Evolutionary conservation across 148 eudicot species (phyloP).

Genomic region (Diospyros lotus): DNA sequence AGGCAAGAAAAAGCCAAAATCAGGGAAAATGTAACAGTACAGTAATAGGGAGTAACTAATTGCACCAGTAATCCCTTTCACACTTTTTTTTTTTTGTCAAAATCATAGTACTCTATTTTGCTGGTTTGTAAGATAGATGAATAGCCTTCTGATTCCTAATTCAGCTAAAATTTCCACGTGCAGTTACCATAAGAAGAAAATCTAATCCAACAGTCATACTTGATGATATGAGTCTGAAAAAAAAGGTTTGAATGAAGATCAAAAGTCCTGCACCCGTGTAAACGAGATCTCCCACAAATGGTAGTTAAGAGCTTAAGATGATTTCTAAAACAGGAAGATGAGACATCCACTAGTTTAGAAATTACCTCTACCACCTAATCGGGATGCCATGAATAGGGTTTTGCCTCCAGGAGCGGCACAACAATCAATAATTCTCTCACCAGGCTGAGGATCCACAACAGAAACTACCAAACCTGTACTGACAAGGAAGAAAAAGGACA

Average conservation of each 20-base stretch:
- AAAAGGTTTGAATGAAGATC: neutral
- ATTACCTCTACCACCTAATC: slow-evolving; percentile 69
- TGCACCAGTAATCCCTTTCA: too few species aligned
- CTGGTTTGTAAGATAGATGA: neutral
- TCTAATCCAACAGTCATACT: neutral
- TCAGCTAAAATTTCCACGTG: neutral
- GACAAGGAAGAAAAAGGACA: neutral
- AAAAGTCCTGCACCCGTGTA: too few species aligned
- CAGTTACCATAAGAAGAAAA: neutral
- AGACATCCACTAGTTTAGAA: neutral
- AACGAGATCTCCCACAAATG: too few species aligned
- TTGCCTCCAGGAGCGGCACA: slow-evolving; percentile 99
- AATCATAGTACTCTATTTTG: neutral
- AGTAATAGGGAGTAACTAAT: neutral
- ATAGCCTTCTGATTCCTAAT: neutral
- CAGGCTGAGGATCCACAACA: slow-evolving; percentile 85
- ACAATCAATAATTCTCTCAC: slow-evolving; percentile 79
- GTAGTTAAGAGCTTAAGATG: neutral
- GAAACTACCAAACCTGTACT: slow-evolving; percentile 75
- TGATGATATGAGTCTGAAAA: neutral
- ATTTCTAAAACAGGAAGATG: neutral
- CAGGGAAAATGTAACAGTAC: neutral
- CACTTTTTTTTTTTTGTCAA: neutral
- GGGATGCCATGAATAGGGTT: slow-evolving; percentile 88
- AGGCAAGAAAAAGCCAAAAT: neutral